Percentiles rank a stretch among this genome's conserved stretches.
Conservation (phyloP, 129 eudicot species). For the Logfia minima region DNA sequence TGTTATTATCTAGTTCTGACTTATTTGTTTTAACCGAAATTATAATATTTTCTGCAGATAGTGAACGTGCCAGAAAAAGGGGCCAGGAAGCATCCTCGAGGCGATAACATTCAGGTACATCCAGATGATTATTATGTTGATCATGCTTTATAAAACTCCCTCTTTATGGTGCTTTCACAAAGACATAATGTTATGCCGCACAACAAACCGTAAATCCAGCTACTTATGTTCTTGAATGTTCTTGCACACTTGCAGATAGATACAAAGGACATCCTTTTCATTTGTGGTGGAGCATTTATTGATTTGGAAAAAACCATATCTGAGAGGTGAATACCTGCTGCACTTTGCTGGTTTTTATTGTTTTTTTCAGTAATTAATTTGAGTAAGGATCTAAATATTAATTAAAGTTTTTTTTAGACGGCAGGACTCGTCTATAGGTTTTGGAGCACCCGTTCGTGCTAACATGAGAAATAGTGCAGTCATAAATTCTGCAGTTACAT, state of each 20-base stretch:
- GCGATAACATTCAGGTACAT: conserved; percentile 77
- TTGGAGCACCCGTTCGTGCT: conserved; percentile 98
- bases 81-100: conserved; percentile 93
- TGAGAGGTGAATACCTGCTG: conserved; percentile 57
- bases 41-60: conserved; percentile 49
- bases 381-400: conserved; percentile 6
- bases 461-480: conserved; percentile 77
- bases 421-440: conserved; percentile 96
- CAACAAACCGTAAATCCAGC: neutral
- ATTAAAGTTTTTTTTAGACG: conserved; percentile 50
- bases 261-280: conserved; percentile 88
- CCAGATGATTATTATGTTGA: conserved; percentile 6
- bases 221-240: neutral
- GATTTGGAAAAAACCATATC: conserved; percentile 93
- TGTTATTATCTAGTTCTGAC: conserved; percentile 8
- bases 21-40: neutral
- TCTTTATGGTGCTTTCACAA: neutral
- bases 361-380: neutral
- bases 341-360: neutral
- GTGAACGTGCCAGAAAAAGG: conserved; percentile 94
- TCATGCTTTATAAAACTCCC: neutral
- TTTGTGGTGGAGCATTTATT: conserved; percentile 94
- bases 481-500: conserved; percentile 66
- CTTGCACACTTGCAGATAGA: conserved; percentile 59
- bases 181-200: neutral